Base-by-base conservation (phyloP, 163 green algal species). In the Prototheca wickerhamii region DNA sequence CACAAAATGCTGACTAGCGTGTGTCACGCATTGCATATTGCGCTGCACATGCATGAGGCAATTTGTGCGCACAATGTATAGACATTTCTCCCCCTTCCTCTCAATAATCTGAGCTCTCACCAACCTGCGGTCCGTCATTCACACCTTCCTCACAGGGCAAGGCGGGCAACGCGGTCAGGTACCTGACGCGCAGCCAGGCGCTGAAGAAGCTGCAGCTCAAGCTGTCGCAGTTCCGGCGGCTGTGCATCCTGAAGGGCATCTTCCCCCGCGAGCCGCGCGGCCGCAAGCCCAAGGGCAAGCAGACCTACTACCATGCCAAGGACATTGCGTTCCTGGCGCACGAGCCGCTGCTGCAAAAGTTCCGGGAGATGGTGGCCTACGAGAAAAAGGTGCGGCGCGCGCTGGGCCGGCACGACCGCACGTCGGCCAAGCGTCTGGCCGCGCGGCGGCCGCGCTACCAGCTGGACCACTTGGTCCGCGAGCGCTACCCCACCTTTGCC, bases 221-320 rank as follows among this genome's bases (percentile, higher is more conserved):
- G 42, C 80, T 99, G 31, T 84, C 81, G 1, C 89, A 96, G 67
- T 99, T 99, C 80, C 91, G 92, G 82, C 86, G 90, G 23, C 82
- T 98, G 12, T 98, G 94, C 80, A 99, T 99, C 61, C 76, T 98
- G 20, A 99, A 99, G 76, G 93, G 92, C 63, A 89, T 99, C 26
- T 88, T 97, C 68, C 93, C 93, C 1, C 80, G 94, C 3, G 93
- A 98, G 81, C 94, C 94, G 15, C 95, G 89, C 71, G n/a, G 23
- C 15, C 97, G 96, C 74, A 98, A 98, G 75, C 73, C 81, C 20
- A 77, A 95, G 52, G 94, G 93, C 2, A 79, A 83, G 28, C 84
- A 98, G 77, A 98, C 92, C 0, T 99, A 98, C 75, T 99, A 99
- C 77, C 94, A 98, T 70, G 69, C 89, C 33, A 99, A 98, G 74